Evolutionary conservation across 306 rosid species (phyloP), one percentile per base, ranked within the genome.

Genomic region (Cucurbita pepo): DNA sequence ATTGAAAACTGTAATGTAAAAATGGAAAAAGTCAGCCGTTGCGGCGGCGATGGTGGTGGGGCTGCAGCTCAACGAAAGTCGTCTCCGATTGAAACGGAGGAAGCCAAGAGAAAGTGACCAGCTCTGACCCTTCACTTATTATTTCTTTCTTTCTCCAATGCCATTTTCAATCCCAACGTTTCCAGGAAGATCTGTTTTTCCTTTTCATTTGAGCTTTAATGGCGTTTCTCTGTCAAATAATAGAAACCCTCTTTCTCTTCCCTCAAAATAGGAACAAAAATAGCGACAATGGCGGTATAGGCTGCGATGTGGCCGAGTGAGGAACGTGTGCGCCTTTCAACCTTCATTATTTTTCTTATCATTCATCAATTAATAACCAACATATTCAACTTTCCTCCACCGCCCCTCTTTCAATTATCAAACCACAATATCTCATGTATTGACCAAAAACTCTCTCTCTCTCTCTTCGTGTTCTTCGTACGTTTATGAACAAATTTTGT

Each of bases 211-310:
- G 11, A 21, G 30, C 52, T 44, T 12, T 45, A 21, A 43, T 19
- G 50, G 16, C 18, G 54, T 19, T 18, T 65, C 71, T 65, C 16
- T 65, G 54, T 65, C 56, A 69, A 60, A 69, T 34, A 25, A 48
- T 69, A 69, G 73, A 69, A 69, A 48, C 41, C 41, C 55, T 25
- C 18, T 38, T 38, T 21, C 72, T 45, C 55, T 69, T 69, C 73
- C 73, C 21, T 11, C 57, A 34, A 69, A 69, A 4, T 48, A 48
- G 73, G 73, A 25, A 25, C 4, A 48, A 69, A 48, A 69, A 69
- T 69, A 69, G 73, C 73, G 41, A 25, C 41, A 69, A 69, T 69
- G 73, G 73, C 7, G 73, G 73, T 54, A 43, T 62, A 5, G 45
- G 45, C 16, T 14, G 47, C 43, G 65, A 30, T 59, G 43, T 59